These are phyloP conservation scores for Medicago truncatula DNA, from an alignment of 306 rosid species.

Conservation along the genomic window MtrunA17r5.0-ANR NC_053042.1:41459501-41460000, in stretches of 20 bases:
- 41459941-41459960: not conserved
- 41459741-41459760: conserved; percentile 10
- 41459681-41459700: conserved; percentile 1
- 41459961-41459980: conserved; percentile 4
- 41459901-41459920: conserved; percentile 13
- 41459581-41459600: conserved; percentile 5
- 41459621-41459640: not conserved
- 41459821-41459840: not conserved
- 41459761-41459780: conserved; percentile 5
- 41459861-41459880: not conserved
- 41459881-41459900: conserved; percentile 17
- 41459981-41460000: conserved; percentile 8
- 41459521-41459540: not conserved
- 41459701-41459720: not conserved
- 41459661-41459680: conserved; percentile 1
- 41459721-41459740: not conserved
- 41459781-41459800: conserved; percentile 3
- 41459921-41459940: conserved; percentile 12
- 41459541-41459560: not conserved
- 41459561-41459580: not conserved
- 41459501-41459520: not conserved
- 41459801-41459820: conserved; percentile 5
- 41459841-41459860: not conserved
- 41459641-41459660: not conserved
- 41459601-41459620: not conserved